These are phyloP conservation scores for Penicillium roqueforti DNA, from an alignment of 495 filamentous ascomycete species.

Conservation along the genomic window DNA sequence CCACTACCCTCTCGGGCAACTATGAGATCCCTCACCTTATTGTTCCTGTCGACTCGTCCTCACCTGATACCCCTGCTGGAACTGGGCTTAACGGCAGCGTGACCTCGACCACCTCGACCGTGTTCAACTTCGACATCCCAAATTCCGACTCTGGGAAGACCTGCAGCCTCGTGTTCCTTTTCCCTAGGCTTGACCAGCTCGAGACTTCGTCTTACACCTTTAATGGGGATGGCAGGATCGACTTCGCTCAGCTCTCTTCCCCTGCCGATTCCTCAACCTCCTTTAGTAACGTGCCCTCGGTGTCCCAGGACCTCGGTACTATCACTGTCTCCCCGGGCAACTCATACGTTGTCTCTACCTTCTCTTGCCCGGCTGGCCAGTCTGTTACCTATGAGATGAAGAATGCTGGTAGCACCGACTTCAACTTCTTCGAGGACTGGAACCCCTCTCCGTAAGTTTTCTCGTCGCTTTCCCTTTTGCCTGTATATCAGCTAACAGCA, in stretches of 20 bases:
- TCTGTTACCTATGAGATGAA: constrained; percentile 50
- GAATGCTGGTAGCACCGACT: constrained; percentile 44
- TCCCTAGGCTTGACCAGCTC: constrained; percentile 51
- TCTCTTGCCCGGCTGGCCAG: constrained; percentile 53
- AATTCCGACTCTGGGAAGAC: constrained; percentile 48
- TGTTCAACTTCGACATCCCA: constrained; percentile 71
- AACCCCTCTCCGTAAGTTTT: constrained; percentile 50
- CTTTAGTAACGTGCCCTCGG: constrained; percentile 46
- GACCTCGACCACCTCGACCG: constrained; percentile 49
- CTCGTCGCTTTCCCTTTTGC: neutral
- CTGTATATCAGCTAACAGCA: constrained; percentile 21
- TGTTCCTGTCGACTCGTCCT: constrained; percentile 55
- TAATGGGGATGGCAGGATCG: constrained; percentile 53
- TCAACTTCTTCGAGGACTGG: constrained; percentile 64
- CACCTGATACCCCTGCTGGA: constrained; percentile 48
- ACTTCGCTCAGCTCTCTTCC: constrained; percentile 45
- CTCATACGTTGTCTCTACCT: constrained; percentile 52
- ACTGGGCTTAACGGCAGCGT: constrained; percentile 54
- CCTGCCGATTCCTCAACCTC: constrained; percentile 43
- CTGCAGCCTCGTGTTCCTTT: constrained; percentile 63
- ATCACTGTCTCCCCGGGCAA: constrained; percentile 52
- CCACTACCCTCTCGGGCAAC: constrained; percentile 45
- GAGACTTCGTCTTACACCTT: constrained; percentile 54
- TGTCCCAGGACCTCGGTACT: constrained; percentile 42
- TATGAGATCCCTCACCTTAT: constrained; percentile 66